Evolutionary conservation across 495 filamentous ascomycete species (phyloP), one percentile per base, ranked within the genome.

Genomic region (Penicillium taxi): DNA sequence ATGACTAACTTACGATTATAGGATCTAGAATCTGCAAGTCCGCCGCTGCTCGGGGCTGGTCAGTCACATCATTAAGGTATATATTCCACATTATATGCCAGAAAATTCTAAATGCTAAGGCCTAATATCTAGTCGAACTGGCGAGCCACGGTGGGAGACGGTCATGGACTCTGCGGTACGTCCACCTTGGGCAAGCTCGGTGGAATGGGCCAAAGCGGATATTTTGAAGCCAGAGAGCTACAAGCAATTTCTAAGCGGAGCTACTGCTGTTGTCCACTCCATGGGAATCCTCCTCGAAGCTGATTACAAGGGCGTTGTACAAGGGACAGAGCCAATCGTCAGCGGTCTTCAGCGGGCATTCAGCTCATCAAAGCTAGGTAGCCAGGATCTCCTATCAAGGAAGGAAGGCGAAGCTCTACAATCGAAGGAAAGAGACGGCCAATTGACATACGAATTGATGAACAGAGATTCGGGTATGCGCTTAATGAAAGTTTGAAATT

Each of bases 241-340:
- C 63, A 74, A 73, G 15, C 58, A 78, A 2, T 71, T 83, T 19
- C 71, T 98, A 36, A 67, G 72, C 32, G 75, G 69, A 21, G 84
- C 89, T 28, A 78, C 84, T 53, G 86, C 78, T 20, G 87, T 96
- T 9, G 81, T 98, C 14, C 91, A 98, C 64, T 82, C 69, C 43
- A 84, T 94, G 80, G 91, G 91, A 5, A 96, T 98, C 35, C 70
- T 98, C n/a, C 73, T 98, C 9, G 91, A 98, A 63, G 89, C 90
- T 6, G 91, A 98, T 61, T 98, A 98, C 71, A 96, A 98, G 64
- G 83, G 82, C 41, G 86, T 95, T 3, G 55, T 98, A 25, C 77
- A 73, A 35, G 93, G 91, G 12, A 74, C 72, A 31, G 88, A 91
- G 48, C 83, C 82, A 0, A 75, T 85, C 4, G 53, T 90, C 35